phyloP scores from a whole-genome alignment of 768 basidiomycete genomes.

The Termitomyces sp. region DNA sequence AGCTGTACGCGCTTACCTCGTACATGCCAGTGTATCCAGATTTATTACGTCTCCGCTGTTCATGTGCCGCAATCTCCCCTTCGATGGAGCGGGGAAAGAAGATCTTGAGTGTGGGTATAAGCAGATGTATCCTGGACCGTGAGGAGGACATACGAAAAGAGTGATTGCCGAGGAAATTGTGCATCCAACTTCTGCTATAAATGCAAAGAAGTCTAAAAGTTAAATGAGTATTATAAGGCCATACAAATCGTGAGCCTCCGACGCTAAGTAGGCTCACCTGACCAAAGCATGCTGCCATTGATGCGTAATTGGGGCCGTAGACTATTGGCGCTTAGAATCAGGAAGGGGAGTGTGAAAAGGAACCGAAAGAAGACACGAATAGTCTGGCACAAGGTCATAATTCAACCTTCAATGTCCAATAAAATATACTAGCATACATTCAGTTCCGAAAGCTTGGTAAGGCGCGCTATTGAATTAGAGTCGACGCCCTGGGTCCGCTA shows the following conservation, averaged over 20 bases:
- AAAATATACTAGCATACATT: slow-evolving; percentile 47
- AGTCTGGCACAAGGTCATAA: slow-evolving; percentile 35
- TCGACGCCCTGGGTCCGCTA: slow-evolving; percentile 39
- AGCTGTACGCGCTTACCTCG: too few species aligned
- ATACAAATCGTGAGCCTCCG: too few species aligned
- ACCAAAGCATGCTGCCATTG: slow-evolving; percentile 36
- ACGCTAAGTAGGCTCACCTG: slow-evolving; percentile 9
- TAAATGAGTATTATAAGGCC: not conserved
- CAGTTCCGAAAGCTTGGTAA: slow-evolving; percentile 77
- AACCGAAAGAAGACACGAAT: slow-evolving; percentile 29
- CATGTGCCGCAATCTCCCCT: slow-evolving; percentile 51
- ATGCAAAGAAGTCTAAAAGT: slow-evolving; percentile 51
- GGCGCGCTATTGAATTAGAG: slow-evolving; percentile 46
- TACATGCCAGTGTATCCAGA: too few species aligned
- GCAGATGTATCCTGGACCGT: not conserved
- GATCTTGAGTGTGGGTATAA: slow-evolving; percentile 37
- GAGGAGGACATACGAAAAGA: slow-evolving; percentile 46
- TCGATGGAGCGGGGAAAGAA: slow-evolving; percentile 81
- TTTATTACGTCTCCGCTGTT: slow-evolving; percentile 32
- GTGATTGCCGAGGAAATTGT: slow-evolving; percentile 69
- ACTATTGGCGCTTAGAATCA: slow-evolving; percentile 68
- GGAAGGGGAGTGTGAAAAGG: slow-evolving; percentile 58
- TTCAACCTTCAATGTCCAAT: not conserved
- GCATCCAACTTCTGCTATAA: slow-evolving; percentile 56
- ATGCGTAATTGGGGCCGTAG: slow-evolving; percentile 37